phyloP scores from a whole-genome alignment of 73 alveolate genomes.

The Diophrys appendiculata region DNA sequence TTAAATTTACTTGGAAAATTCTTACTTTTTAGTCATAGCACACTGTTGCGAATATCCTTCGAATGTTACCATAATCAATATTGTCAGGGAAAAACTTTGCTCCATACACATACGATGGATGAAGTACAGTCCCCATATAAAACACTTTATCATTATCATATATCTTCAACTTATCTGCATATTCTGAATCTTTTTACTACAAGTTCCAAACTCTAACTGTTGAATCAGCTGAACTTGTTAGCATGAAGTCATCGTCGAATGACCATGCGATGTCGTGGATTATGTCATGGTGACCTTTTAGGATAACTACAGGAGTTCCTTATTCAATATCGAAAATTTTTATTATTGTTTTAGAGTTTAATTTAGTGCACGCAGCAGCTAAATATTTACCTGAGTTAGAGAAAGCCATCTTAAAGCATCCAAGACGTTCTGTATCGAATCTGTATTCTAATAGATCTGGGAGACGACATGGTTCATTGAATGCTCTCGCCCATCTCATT shows the following conservation, averaged over 20 bases:
- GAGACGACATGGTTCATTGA: slow-evolving; percentile 78
- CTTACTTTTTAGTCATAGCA: slow-evolving; percentile 94
- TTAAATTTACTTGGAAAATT: slow-evolving; percentile 67
- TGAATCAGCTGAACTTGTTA: slow-evolving; percentile 88
- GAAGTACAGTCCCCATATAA: slow-evolving; percentile 74
- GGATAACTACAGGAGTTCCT: slow-evolving; percentile 67
- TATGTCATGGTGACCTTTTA: slow-evolving; percentile 94
- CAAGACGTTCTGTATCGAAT: slow-evolving; percentile 88
- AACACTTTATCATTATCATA: slow-evolving; percentile 25
- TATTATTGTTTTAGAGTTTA: slow-evolving; percentile 87
- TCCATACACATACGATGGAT: slow-evolving; percentile 95
- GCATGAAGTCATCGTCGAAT: slow-evolving; percentile 76
- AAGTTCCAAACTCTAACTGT: slow-evolving; percentile 89
- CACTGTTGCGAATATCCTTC: slow-evolving; percentile 88
- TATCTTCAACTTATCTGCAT: slow-evolving; percentile 63
- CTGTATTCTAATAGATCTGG: slow-evolving; percentile 87
- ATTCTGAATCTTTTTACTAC: slow-evolving; percentile 65
- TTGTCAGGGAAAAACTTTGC: slow-evolving; percentile 85
- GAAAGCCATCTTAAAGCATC: slow-evolving; percentile 92
- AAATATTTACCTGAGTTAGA: slow-evolving; percentile 86
- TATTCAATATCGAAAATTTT: slow-evolving; percentile 88
- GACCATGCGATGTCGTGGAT: slow-evolving; percentile 94
- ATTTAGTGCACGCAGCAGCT: slow-evolving; percentile 95
- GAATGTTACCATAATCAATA: slow-evolving; percentile 38
- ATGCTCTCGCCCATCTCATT: slow-evolving; percentile 81